Evolutionary conservation across 2,329 filamentous ascomycete genomes (phyloP).

Genomic region (Penicillium sclerotigenum): DNA sequence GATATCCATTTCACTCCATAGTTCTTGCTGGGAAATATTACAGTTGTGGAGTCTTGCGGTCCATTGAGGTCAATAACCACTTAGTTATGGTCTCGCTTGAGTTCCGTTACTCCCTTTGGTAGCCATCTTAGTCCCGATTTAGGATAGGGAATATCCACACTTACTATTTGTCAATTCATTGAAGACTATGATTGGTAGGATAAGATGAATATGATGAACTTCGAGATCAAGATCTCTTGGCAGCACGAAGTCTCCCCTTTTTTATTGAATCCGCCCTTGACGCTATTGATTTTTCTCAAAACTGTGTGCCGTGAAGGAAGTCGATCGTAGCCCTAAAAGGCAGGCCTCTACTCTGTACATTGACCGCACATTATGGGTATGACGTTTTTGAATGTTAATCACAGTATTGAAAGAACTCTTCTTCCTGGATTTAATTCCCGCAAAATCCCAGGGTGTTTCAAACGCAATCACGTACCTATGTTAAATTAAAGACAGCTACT

Average conservation of each 20-base stretch:
- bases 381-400: too few species aligned
- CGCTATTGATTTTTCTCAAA: slow-evolving; percentile 3
- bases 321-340: slow-evolving; percentile 1
- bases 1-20: not conserved
- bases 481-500: not conserved
- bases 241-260: not conserved
- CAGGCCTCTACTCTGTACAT: too few species aligned
- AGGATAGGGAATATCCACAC: not conserved
- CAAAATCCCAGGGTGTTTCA: not conserved
- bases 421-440: too few species aligned
- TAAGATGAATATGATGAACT: not conserved
- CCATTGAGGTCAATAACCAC: too few species aligned
- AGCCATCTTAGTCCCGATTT: not conserved
- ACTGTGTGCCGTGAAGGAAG: not conserved
- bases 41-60: not conserved
- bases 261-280: not conserved
- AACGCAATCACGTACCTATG: not conserved
- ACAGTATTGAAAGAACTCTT: too few species aligned
- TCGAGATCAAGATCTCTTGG: slow-evolving; percentile 11
- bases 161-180: slow-evolving; percentile 6
- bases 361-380: too few species aligned
- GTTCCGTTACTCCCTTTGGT: not conserved
- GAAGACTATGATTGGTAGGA: not conserved
- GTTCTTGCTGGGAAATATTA: not conserved
- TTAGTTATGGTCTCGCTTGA: not conserved